Conservation (phyloP, 495 filamentous ascomycete species). For the Penicillium cosmopolitanum region DNA sequence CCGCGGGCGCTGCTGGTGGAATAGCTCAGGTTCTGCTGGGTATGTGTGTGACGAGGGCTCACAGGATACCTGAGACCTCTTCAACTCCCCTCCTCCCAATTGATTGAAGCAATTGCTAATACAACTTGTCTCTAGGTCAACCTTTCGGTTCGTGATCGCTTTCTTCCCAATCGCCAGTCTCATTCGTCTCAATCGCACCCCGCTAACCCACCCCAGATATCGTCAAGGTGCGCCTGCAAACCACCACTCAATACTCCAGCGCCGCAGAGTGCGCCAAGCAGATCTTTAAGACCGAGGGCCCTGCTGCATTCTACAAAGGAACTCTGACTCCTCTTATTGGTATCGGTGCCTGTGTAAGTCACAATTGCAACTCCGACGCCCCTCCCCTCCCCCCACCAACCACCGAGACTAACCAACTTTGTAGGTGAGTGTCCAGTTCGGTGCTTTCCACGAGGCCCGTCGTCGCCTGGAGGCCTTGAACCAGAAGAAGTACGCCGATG, state of each 20-base stretch:
- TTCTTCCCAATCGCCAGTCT: conserved; percentile 3
- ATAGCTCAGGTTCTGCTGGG: conserved; percentile 94
- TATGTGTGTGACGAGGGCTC: conserved; percentile 50
- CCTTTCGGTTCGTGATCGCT: conserved; percentile 69
- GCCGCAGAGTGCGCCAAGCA: conserved; percentile 78
- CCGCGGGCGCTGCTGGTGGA: conserved; percentile 88
- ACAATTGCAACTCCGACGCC: neutral
- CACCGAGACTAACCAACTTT: conserved; percentile 3
- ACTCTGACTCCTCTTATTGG: conserved; percentile 95
- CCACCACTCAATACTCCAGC: conserved; percentile 74
- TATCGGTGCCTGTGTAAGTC: conserved; percentile 88
- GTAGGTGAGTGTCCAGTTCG: conserved; percentile 93
- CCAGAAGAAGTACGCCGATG: conserved; percentile 52
- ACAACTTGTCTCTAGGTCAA: conserved; percentile 65
- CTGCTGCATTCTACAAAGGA: conserved; percentile 96
- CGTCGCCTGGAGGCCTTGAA: conserved; percentile 80
- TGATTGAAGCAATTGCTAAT: conserved; percentile 31
- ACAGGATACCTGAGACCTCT: neutral
- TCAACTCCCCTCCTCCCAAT: neutral
- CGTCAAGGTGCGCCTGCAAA: conserved; percentile 96
- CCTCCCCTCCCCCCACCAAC: neutral
- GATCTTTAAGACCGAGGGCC: conserved; percentile 87
- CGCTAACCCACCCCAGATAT: conserved; percentile 66
- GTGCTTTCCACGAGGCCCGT: conserved; percentile 91
- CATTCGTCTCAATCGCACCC: conserved; percentile 1